These are phyloP conservation scores for Paramecium sexaurelia DNA, from an alignment of 73 alveolate genomes.

Conservation along the genomic window DNA sequence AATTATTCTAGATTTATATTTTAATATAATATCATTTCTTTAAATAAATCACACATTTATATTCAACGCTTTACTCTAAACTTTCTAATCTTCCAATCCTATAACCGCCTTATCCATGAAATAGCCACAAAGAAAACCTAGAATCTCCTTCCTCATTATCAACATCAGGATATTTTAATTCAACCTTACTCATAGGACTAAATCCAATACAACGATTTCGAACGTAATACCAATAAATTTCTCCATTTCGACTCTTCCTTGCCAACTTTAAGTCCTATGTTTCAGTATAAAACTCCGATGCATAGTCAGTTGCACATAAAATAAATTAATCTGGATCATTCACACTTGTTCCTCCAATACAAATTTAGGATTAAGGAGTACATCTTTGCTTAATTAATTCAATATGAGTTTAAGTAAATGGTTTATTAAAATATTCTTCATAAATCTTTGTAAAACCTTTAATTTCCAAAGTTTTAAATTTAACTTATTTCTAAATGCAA, in stretches of 20 bases:
- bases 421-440: background rate
- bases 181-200: constrained; percentile 21
- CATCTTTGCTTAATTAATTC: background rate
- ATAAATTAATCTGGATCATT: background rate
- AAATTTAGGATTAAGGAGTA: background rate
- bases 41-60: constrained; percentile 31
- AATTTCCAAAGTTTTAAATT: background rate
- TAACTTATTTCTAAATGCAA: background rate
- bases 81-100: constrained; percentile 3
- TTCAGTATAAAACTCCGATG: background rate
- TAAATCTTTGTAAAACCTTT: background rate
- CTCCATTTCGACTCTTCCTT: background rate
- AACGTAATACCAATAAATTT: background rate
- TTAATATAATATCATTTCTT: background rate
- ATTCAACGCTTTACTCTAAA: constrained; percentile 13
- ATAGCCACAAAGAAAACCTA: background rate
- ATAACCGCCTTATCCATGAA: constrained; percentile 22
- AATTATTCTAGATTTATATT: background rate
- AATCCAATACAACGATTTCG: constrained; percentile 1
- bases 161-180: constrained; percentile 4
- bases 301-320: constrained; percentile 22
- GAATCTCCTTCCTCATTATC: constrained; percentile 21
- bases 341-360: background rate
- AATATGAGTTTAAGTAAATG: constrained; percentile 15
- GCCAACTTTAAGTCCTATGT: background rate